Evolutionary conservation across 1,284 basidiomycete genomes (phyloP).

Genomic region (Rhodotorula sp.): DNA sequence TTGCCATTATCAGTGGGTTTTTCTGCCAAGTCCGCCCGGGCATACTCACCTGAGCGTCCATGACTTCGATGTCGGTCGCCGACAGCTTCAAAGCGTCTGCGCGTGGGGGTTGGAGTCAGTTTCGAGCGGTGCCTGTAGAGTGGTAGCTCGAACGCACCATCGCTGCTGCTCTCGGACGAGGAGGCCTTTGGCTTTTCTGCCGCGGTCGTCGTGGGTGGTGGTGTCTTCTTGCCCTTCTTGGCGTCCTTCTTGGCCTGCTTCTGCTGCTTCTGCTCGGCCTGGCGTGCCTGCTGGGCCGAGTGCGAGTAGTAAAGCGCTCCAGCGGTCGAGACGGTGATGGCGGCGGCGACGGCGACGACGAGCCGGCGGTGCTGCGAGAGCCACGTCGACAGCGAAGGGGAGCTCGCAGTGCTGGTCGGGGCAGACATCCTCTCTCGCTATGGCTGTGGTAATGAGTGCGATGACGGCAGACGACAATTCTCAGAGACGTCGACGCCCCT

Average conservation of each 20-base stretch:
- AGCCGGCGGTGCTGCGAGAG: slow-evolving; percentile 24
- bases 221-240: slow-evolving; percentile 12
- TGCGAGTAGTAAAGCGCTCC: slow-evolving; percentile 18
- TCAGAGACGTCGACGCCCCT: too few species aligned
- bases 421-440: neutral
- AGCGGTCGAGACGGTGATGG: slow-evolving; percentile 13
- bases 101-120: neutral
- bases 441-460: too few species aligned
- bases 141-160: neutral
- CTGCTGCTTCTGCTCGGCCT: neutral
- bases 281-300: neutral
- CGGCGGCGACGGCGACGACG: slow-evolving; percentile 23
- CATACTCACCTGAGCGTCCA: slow-evolving; percentile 23
- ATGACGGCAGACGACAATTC: too few species aligned
- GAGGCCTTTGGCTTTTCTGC: neutral
- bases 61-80: slow-evolving; percentile 24
- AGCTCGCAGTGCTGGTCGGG: neutral
- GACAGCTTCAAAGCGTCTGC: slow-evolving; percentile 16
- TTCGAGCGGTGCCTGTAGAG: neutral
- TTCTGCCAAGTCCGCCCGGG: too few species aligned
- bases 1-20: too few species aligned
- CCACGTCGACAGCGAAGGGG: slow-evolving; percentile 14
- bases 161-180: neutral
- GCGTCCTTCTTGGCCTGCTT: slow-evolving; percentile 11
- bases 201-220: neutral